Evolutionary conservation across 2,329 filamentous ascomycete genomes (phyloP), one percentile per base, ranked within the genome.

Genomic region (Xylariomycetidae sp.): DNA sequence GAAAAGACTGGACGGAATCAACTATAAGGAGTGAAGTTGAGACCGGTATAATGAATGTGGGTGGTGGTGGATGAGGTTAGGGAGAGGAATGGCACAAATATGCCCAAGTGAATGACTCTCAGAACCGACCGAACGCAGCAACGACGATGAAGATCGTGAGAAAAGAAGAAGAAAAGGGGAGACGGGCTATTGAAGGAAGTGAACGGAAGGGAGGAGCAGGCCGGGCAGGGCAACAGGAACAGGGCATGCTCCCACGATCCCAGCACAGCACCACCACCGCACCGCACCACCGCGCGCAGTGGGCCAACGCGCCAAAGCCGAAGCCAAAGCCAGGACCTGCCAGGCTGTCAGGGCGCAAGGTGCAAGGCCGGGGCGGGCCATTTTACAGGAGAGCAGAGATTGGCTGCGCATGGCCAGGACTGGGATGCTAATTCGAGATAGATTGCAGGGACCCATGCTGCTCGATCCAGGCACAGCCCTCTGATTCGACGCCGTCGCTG

Each of bases 11-110:
- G 63, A 68, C 61, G 58, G 64, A 48, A 50, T 56, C 59, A 64
- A 61, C 60, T 63, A 57, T 53, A 66, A 63, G 58, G 65, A 67
- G 55, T 64, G 63, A 64, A 64, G 61, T 55, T 61, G 63, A 62
- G 48, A 55, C 60, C 63, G 36, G 19, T 60, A 58, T 46, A 61
- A 51, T 51, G 62, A 63, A 61, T 60, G 58, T 57, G 35, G 37
- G 26, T 34, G 39, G 35, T 31, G 23, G 13, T 13, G 27, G 36
- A 60, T 52, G 55, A 48, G 47, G 53, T 40, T 55, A 56, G 49
- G 52, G 39, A 39, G 31, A 46, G 53, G 44, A 47, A 49, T 48
- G 47, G 40, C 49, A 47, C 46, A 39, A 47, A 32, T 37, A 50
- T 48, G 47, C 50, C 47, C 48, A 47, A 56, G 47, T 35, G 38